Percentiles rank a stretch among this genome's conserved stretches.
Conservation (phyloP, 192 early-diverging fungal genomes). For the Thamnidium elegans region DNA sequence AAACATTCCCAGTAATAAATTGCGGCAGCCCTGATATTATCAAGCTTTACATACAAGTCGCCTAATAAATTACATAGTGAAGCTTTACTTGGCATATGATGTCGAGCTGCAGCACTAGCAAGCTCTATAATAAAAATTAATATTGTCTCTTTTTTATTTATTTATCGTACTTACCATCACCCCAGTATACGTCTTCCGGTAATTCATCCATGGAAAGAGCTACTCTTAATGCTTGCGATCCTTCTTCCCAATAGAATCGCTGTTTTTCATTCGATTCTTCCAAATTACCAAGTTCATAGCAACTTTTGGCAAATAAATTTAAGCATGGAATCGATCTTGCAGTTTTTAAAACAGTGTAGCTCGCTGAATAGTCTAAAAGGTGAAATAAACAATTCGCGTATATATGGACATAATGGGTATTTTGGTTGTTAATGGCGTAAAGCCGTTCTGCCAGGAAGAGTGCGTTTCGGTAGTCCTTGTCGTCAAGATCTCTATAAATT, state of each 20-base stretch:
- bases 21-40: constrained; percentile 21
- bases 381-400: constrained; percentile 27
- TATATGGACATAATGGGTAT: constrained; percentile 21
- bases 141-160: not conserved
- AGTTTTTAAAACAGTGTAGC: constrained; percentile 9
- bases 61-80: constrained; percentile 22
- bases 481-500: constrained; percentile 26
- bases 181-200: constrained; percentile 1
- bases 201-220: too few relatives aligned
- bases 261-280: not conserved
- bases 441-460: constrained; percentile 26
- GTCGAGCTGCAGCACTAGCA: constrained; percentile 17
- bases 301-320: constrained; percentile 29
- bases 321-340: constrained; percentile 11
- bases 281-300: constrained; percentile 22
- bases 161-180: constrained; percentile 14
- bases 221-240: not conserved
- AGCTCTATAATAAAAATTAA: constrained; percentile 10
- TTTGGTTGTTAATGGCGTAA: constrained; percentile 29
- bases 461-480: constrained; percentile 21
- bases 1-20: constrained; percentile 19
- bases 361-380: constrained; percentile 19
- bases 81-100: constrained; percentile 26
- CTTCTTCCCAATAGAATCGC: constrained; percentile 4
- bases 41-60: constrained; percentile 23